Base-by-base conservation (phyloP, 2,329 filamentous ascomycete species). In the Dactylonectria estremocensis region DNA sequence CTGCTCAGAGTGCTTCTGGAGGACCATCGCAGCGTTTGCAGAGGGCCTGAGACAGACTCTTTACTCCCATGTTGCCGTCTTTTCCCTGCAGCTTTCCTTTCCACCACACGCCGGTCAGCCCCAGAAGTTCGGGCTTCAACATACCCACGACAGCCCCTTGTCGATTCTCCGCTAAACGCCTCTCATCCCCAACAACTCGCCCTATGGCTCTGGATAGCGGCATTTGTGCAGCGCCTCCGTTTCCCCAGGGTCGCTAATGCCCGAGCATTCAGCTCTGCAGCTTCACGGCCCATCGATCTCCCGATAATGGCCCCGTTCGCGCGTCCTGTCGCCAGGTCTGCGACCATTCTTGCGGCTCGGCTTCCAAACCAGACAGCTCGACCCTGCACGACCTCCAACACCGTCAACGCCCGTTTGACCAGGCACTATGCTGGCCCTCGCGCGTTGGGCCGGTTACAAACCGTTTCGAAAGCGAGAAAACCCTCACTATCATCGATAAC, bases 131-230 rank as follows among this genome's bases (percentile, higher is more conserved):
- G 24, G 24, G 37, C 54, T 31, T 55, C 53, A 61, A 65, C 33
- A 46, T 60, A 52, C 55, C 70, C 24, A 53, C 50, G 33, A 18
- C 31, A 6, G 11, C 50, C 31, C 58, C 40, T 58, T 35, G 53
- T 48, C 66, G 46, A 37, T 49, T 40, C 58, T 65, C 58, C 62
- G 33, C 54, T 49, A 56, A 65, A 65, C 71, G 49, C 49, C 31
- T 28, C 28, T n/a, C 16, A 33, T 28, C 13, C 66, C 64, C 61
- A 53, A 73, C 64, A 58, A 68, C 66, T 61, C 60, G 72, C 70
- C 66, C 71, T 70, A 76, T 76, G 74, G 74, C 74, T 75, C 65
- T 76, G 73, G 67, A 71, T 55, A 70, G 45, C 64, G 54, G 58
- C 73, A 64, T 66, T 65, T 75, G 67, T 65, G 67, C 70, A 73